Evolutionary conservation across 768 basidiomycete species (phyloP).

Genomic region (Macrocybe gigantea): DNA sequence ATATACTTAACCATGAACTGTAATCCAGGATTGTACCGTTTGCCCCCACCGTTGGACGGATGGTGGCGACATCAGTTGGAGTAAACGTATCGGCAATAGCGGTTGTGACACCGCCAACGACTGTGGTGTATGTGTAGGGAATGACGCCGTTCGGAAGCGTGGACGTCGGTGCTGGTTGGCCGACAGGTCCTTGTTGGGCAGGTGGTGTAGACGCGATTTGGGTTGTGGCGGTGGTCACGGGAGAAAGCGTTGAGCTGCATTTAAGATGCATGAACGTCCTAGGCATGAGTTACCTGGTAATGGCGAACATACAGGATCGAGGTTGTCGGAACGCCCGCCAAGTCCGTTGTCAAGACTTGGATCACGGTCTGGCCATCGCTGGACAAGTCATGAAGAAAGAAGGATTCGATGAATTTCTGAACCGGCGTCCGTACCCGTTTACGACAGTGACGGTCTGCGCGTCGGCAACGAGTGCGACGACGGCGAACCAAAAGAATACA

Average conservation of each 20-base stretch:
- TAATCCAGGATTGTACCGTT: conserved; percentile 30
- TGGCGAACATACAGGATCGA: conserved; percentile 9
- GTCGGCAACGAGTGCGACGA: conserved; percentile 15
- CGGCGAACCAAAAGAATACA: conserved; percentile 1
- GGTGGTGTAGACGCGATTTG: conserved; percentile 14
- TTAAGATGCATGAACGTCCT: not conserved
- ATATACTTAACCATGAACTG: conserved; percentile 23
- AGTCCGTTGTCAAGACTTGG: conserved; percentile 23
- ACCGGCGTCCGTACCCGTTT: conserved; percentile 35
- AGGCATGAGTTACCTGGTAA: not conserved
- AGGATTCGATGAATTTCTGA: not conserved
- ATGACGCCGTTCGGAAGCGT: conserved; percentile 39
- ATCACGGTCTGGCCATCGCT: conserved; percentile 47
- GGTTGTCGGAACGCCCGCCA: conserved; percentile 7
- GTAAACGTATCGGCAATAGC: conserved; percentile 31
- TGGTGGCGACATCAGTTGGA: conserved; percentile 31
- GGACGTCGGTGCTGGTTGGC: conserved; percentile 37
- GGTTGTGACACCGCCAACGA: conserved; percentile 28
- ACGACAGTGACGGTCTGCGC: conserved; percentile 45
- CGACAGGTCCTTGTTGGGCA: conserved; percentile 49
- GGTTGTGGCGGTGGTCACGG: conserved; percentile 14
- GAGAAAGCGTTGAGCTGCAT: conserved; percentile 18
- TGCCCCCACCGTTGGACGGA: conserved; percentile 12
- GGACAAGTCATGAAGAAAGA: conserved; percentile 1
- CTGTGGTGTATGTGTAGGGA: conserved; percentile 46